Conservation (phyloP, 1,139 yeast genomes). For the Lodderomyces metapsilosis region DNA sequence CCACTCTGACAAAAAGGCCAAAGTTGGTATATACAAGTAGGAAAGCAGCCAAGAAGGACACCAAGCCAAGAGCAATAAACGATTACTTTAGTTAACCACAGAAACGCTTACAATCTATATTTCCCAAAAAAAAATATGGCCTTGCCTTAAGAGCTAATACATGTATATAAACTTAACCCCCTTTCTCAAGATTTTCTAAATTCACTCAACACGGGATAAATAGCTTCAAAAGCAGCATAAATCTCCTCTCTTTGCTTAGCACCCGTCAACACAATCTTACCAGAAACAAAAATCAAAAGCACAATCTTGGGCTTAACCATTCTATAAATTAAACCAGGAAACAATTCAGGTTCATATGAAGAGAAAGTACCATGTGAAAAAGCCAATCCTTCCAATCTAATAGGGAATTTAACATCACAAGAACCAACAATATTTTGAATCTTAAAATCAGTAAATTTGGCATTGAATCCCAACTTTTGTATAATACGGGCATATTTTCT, state of each 20-base stretch:
- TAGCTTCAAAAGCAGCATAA: constrained; percentile 96
- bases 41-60: constrained; percentile 7
- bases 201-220: constrained; percentile 96
- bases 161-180: too few relatives aligned
- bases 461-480: constrained; percentile 96
- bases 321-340: constrained; percentile 98
- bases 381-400: constrained; percentile 95
- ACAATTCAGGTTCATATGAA: constrained; percentile 95
- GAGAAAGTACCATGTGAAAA: constrained; percentile 99
- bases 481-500: constrained; percentile 97
- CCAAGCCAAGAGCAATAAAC: constrained; percentile 4
- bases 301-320: constrained; percentile 99
- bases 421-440: constrained; percentile 99
- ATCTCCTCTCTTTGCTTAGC: constrained; percentile 99
- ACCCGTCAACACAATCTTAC: constrained; percentile 97
- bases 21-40: constrained; percentile 15
- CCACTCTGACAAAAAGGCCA: constrained; percentile 8
- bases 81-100: constrained; percentile 1
- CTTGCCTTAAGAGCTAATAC: too few relatives aligned
- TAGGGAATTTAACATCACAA: constrained; percentile 96
- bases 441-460: constrained; percentile 92
- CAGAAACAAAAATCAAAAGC: constrained; percentile 90
- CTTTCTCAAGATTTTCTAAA: constrained; percentile 83
- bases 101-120: neutral
- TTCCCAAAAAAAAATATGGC: too few relatives aligned